phyloP scores from a whole-genome alignment of 352 stramenopile genomes.

The Pythium aquatile region DNA sequence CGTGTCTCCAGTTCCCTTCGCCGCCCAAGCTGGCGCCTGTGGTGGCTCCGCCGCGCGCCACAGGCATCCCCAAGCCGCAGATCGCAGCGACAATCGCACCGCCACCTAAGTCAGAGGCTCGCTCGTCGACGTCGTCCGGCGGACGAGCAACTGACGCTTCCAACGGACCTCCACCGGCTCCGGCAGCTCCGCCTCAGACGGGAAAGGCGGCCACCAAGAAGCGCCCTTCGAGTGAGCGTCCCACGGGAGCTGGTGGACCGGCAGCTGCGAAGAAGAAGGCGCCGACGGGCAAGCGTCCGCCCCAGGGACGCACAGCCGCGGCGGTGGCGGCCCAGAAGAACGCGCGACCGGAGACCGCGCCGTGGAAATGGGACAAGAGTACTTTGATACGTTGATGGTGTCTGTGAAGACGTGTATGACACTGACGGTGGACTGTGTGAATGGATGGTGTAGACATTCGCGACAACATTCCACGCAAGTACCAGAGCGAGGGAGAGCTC shows the following conservation, averaged over 20 bases:
- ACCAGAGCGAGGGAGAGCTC: conserved; percentile 73
- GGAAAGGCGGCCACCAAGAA: conserved; percentile 14
- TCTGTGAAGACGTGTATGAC: background rate
- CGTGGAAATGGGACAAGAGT: conserved; percentile 84
- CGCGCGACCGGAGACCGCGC: conserved; percentile 36
- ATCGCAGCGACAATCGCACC: conserved; percentile 13
- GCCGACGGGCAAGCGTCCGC: conserved; percentile 8
- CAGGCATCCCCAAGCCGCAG: conserved; percentile 41
- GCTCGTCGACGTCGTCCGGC: background rate
- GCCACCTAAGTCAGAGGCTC: background rate
- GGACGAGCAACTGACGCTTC: conserved; percentile 13
- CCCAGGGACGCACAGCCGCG: conserved; percentile 23
- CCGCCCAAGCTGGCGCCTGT: conserved; percentile 17
- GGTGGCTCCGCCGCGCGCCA: conserved; percentile 18
- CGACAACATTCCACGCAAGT: conserved; percentile 82
- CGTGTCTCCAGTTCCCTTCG: conserved; percentile 63
- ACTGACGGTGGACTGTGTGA: background rate
- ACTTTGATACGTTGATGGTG: conserved; percentile 17
- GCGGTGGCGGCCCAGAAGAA: conserved; percentile 22
- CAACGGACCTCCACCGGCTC: conserved; percentile 4
- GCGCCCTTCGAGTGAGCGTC: conserved; percentile 13
- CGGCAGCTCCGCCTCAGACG: background rate
- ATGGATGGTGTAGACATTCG: conserved; percentile 44
- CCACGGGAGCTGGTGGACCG: background rate
- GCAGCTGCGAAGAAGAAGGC: conserved; percentile 22